These are phyloP conservation scores for Aspergillus texensis DNA, from an alignment of 2,329 filamentous ascomycete species.

Conservation along the genomic window DNA sequence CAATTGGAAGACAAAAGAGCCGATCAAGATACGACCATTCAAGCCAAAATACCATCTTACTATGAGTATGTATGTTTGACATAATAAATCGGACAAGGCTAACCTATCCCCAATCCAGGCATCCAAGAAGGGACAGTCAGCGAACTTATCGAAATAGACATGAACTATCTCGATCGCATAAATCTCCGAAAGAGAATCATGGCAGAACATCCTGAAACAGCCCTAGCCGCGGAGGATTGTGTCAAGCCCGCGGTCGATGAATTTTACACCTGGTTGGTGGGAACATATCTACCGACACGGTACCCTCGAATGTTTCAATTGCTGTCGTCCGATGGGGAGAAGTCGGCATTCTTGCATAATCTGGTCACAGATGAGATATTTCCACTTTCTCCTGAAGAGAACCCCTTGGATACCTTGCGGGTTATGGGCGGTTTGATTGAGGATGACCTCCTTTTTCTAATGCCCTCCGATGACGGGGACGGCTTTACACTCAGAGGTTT, in stretches of 20 bases:
- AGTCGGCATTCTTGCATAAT: not conserved
- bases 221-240: not conserved
- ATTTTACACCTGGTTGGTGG: slow-evolving; percentile 1
- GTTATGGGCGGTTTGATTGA: not conserved
- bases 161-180: slow-evolving; percentile 6
- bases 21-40: not conserved
- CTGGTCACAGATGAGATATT: not conserved
- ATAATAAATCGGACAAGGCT: not conserved
- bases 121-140: not conserved
- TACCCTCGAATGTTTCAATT: slow-evolving; percentile 1
- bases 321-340: not conserved
- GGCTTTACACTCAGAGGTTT: slow-evolving; percentile 17
- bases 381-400: too few relatives aligned
- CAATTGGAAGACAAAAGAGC: slow-evolving; percentile 1
- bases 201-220: not conserved
- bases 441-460: slow-evolving; percentile 5
- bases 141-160: slow-evolving; percentile 7
- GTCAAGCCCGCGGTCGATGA: not conserved
- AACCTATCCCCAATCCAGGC: not conserved
- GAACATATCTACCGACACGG: not conserved
- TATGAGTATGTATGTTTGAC: not conserved
- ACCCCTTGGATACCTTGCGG: not conserved
- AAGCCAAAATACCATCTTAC: slow-evolving; percentile 8
- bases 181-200: not conserved
- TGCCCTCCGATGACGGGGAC: slow-evolving; percentile 1